Conservation (phyloP, 768 basidiomycete genomes). For the Exidia glandulosa region DNA sequence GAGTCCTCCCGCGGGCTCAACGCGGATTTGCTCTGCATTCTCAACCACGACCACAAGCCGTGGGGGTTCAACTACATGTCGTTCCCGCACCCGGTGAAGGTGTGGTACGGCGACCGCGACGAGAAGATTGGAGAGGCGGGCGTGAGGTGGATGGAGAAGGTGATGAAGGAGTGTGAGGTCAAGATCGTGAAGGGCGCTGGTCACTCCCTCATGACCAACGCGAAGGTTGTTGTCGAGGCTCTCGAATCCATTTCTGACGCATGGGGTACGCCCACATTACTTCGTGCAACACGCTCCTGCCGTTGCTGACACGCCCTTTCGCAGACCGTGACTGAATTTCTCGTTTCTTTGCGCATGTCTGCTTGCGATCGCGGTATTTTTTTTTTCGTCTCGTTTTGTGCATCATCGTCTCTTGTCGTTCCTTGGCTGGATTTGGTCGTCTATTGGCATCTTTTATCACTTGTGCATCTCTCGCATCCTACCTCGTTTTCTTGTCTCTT, state of each 20-base stretch:
- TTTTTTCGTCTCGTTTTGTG: not conserved
- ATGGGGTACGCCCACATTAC: slow-evolving; percentile 14
- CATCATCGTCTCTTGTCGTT: not conserved
- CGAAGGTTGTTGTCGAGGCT: slow-evolving; percentile 75
- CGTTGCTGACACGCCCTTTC: not conserved
- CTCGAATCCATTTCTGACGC: slow-evolving; percentile 55
- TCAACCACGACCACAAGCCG: slow-evolving; percentile 78
- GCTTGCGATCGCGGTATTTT: too few relatives aligned
- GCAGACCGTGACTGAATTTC: not conserved
- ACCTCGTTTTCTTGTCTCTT: not conserved
- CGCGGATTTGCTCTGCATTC: slow-evolving; percentile 80
- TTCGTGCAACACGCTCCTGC: not conserved
- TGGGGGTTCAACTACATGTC: slow-evolving; percentile 86
- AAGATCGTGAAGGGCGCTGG: slow-evolving; percentile 81
- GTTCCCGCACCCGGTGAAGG: slow-evolving; percentile 62
- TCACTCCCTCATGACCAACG: slow-evolving; percentile 89
- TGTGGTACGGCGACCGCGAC: slow-evolving; percentile 92
- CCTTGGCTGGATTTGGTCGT: not conserved
- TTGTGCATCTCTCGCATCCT: not conserved
- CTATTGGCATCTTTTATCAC: not conserved
- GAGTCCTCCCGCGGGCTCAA: slow-evolving; percentile 89
- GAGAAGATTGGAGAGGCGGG: slow-evolving; percentile 89
- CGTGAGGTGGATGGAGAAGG: slow-evolving; percentile 85
- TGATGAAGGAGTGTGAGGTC: slow-evolving; percentile 70
- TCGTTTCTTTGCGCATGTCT: too few relatives aligned